These are phyloP conservation scores for Colletotrichum magnum DNA, from an alignment of 2,329 filamentous ascomycete species.

Conservation along the genomic window DNA sequence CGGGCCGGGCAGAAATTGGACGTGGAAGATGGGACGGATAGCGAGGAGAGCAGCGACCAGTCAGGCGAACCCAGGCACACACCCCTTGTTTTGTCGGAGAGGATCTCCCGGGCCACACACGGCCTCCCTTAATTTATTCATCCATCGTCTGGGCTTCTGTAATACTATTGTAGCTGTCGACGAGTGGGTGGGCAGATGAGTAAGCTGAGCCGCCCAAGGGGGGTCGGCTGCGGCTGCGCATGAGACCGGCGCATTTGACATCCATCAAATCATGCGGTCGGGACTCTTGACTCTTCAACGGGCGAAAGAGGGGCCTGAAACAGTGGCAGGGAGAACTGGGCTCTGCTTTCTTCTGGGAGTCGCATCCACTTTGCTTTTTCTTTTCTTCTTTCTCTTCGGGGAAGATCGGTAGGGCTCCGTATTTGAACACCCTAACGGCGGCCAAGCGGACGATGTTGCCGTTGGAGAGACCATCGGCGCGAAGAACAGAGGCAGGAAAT, in stretches of 20 bases:
- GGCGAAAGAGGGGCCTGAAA: conserved; percentile 2
- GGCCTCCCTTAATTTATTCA: conserved; percentile 2
- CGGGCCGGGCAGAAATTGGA: conserved; percentile 31
- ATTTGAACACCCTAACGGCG: background rate
- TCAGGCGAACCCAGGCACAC: conserved; percentile 6
- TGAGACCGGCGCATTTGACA: conserved; percentile 11
- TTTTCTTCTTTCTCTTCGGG: too few species aligned
- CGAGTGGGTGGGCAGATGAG: conserved; percentile 3
- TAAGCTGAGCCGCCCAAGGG: background rate
- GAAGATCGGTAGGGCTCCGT: too few species aligned
- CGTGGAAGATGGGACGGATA: conserved; percentile 6
- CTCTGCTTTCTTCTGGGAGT: conserved; percentile 2
- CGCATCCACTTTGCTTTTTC: background rate
- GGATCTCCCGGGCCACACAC: background rate
- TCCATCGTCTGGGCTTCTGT: conserved; percentile 5
- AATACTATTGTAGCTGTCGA: background rate
- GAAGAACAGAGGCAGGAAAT: background rate
- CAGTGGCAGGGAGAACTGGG: conserved; percentile 5
- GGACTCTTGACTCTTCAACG: background rate
- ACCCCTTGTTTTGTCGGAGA: conserved; percentile 11
- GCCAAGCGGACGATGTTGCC: too few species aligned
- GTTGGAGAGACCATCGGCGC: background rate
- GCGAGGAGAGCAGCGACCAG: background rate
- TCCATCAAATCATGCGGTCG: conserved; percentile 21
- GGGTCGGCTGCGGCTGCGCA: background rate